A percentile compares a stretch with the other conserved stretches of the same genome.
Evolutionary conservation across 2,329 filamentous ascomycete species (phyloP).

Genomic region (Fusarium domesticum): DNA sequence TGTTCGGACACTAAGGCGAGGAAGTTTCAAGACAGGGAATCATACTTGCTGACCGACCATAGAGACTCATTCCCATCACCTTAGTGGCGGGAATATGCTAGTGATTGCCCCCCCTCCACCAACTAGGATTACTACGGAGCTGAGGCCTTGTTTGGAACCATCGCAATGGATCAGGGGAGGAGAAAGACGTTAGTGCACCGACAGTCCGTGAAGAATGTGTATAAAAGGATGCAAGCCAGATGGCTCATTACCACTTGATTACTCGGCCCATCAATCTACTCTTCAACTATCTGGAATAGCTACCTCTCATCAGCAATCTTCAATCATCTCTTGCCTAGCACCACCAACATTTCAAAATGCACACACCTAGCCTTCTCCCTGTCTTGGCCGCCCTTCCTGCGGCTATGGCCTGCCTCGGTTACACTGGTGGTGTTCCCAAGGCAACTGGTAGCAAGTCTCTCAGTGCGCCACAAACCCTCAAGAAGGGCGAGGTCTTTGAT

Average conservation of each 20-base stretch:
- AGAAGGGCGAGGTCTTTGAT: conserved; percentile 29
- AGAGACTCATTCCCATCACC: background rate
- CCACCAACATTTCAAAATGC: conserved; percentile 12
- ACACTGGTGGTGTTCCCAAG: conserved; percentile 31
- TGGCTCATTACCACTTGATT: no score
- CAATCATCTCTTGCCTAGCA: background rate
- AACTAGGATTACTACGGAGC: background rate
- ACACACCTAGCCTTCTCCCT: conserved; percentile 13
- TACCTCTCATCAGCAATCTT: background rate
- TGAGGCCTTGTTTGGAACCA: background rate
- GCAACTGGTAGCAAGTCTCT: conserved; percentile 29
- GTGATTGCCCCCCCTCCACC: background rate
- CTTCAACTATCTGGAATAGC: no score
- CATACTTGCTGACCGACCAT: background rate
- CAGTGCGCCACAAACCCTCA: conserved; percentile 30
- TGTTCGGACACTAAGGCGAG: background rate
- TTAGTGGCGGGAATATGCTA: background rate
- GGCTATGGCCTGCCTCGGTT: conserved; percentile 32
- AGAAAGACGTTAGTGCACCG: background rate
- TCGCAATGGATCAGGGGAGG: no score
- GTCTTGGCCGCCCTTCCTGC: conserved; percentile 20
- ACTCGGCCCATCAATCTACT: no score
- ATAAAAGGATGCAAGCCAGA: no score
- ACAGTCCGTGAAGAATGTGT: no score
- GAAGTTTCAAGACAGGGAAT: background rate